Base-by-base conservation (phyloP, 75 land plant genomes). In the Cryptomeria japonica region DNA sequence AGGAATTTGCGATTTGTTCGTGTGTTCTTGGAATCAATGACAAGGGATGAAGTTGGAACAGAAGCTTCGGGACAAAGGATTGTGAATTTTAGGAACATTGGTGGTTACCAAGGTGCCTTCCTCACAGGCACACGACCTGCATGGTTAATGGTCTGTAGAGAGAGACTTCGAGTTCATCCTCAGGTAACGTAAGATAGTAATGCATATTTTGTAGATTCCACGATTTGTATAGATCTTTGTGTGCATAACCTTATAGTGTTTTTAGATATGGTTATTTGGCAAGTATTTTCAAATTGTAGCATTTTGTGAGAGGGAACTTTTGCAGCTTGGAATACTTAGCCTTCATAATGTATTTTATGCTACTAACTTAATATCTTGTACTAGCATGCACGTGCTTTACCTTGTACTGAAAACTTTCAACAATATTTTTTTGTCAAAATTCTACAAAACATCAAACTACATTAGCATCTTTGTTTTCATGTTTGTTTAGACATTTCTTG, bases 121-220 rank as follows among this genome's bases (percentile, higher is more conserved):
- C 86, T 98, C 87, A 89, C 94, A 82, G 99, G 99, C 5, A 87
- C 96, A 90, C 92, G 95, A 84, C 99, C 99, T 55, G 90, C 93
- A 18, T 98, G 99, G 99, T 91, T 97, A 42, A 96, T 98, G 97
- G 86, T 96, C 37, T 98, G 94, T 88, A 92, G 99, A 80, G 97
- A 95, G 87, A 91, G 99, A 32, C 88, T 98, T 84, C 96, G 99
- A 42, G 90, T 94, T 41, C 99, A 98, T 92, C 99, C 99, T 86
- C 99, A 98, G 99, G 99, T 96, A 68, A 53, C 34, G 0, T 34
- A 84, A 83, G 25, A 19, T 53, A n/a, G 25, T 11, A n/a, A n/a
- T 79, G 41, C 53, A 46, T 44, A 11, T 46, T 82, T 31, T 46
- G 15, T 3, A 15, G 84, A 82, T 82, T 82, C 31, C 31, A 12